Base-by-base conservation (phyloP, 306 rosid genomes). In the Arachis hypogaea region DNA sequence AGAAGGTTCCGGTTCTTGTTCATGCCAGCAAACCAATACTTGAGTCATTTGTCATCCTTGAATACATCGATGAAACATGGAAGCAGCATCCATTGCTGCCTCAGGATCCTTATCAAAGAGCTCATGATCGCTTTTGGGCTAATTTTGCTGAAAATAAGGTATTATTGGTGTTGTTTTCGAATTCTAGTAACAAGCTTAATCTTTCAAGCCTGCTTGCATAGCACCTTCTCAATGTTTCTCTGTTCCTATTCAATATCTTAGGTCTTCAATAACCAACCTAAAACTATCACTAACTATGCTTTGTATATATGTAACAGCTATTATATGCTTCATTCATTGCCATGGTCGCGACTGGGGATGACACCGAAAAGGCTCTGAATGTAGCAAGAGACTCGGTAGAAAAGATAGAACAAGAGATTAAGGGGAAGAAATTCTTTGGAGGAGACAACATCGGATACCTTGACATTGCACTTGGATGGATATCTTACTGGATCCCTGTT, bases 391-490 rank as follows among this genome's bases (percentile, higher is more conserved):
- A 87, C 55, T 80, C 76, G 33, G 11, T 73, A 60, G 86, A 85
- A 68, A 74, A 45, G 62, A 64, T 87, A 29, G 92, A 87, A 79
- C 77, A 65, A 49, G 83, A 75, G 72, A 59, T 80, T 9, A 82
- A 80, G 55, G 84, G 84, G 36, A 82, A 81, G 66, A 78, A 62
- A 60, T 82, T 82, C 66, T 82, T 85, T 57, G 85, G 85, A 75
- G 91, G 91, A 4, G 87, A 78, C 0, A 70, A 59, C 16, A 66
- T 87, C 55, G 92, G 92, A 38, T 87, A 85, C 80, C 62, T 87
- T 74, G 89, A 85, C 9, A 33, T 87, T 57, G 86, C 85, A 60
- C 45, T 85, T 74, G 92, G 89, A 41, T 87, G 92, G 92, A 85
- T 85, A 40, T 65, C 84, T 30, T 67, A 80, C 61, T 78, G 82